Evolutionary conservation across 768 basidiomycete species (phyloP), one percentile per base, ranked within the genome.

Genomic region (Mrakia blollopis): DNA sequence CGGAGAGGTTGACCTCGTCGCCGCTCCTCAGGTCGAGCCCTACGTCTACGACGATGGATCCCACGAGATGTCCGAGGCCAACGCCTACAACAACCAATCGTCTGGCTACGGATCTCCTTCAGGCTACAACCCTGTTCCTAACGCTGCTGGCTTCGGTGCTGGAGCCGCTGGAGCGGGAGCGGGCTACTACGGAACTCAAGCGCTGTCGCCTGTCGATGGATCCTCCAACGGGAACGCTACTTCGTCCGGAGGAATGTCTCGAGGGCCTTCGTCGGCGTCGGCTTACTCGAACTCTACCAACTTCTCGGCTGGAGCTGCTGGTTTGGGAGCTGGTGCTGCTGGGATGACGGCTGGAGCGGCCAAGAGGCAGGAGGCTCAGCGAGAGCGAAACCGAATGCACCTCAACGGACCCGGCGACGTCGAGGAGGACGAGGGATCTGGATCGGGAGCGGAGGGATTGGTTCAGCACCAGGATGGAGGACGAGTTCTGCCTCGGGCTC

Each of bases 1-100:
- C 70, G 72, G 62, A 16, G 71, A 77, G 61, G 47, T 72, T 28
- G 76, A 77, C 63, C 57, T 77, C 52, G 67, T 63, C 25, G 50
- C 76, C 30, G 76, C 76, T 41, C 76, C 76, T 2, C 62, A 65
- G 35, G 76, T 72, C 44, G 71, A 72, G 72, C 76, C 76, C 35
- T 77, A 77, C 76, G 61, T 61, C 3, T 77, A 77, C 76, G 65
- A 72, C 72, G 39, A 65, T 14, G 57, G 57, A 30, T 41, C 68
- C 25, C 39, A 71, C 44, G 76, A 77, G 72, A 77, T 77, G 76
- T 30, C 76, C 25, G 63, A 77, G 50, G 71, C 76, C n/a, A 67
- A 67, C 50, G 65, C 52, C 37, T 73, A 57, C 76, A 61, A 67
- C 50, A 47, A 25, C 65, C 61, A 47, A 7, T 35, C 61, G 14